Base-by-base conservation (phyloP, 2,329 filamentous ascomycete species). In the Diaporthe aspalathi region DNA sequence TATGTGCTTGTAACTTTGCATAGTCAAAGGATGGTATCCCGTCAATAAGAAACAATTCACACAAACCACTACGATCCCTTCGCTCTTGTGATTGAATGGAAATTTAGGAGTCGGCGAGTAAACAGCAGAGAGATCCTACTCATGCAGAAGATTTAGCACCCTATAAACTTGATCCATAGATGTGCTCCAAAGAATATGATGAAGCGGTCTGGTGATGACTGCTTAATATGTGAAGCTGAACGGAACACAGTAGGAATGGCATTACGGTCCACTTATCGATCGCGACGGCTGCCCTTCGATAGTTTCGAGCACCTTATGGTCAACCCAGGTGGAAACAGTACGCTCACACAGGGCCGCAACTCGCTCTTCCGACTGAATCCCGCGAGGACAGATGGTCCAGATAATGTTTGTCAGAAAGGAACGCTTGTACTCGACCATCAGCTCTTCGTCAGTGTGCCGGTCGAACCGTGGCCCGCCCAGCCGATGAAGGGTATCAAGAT, bases 251-350 rank as follows among this genome's bases (percentile, higher is more conserved):
- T 6, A 49, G n/a, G 6, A 11, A 49, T 14, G 47, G n/a, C 12
- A 27, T 16, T n/a, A 27, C 24, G 11, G 12, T 17, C 24, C 5
- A 24, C 9, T 16, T 27, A 16, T 5, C 32, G 32, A 5, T 35
- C 5, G 32, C 32, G 32, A 35, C 32, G 49, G 49, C 49, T 50
- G 49, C 7, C 49, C 49, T 50, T 50, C 49, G 57, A 74, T 70
- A 12, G 67, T 45, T 38, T 82, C 80, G 72, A 83, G 77, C 16
- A 81, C 79, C 72, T 79, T 78, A 66, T 83, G 81, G 54, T 83
- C 81, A 27, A 78, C 70, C 68, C 76, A 81, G 3, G 79, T 74
- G 3, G 81, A 80, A 29, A 82, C 76, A 3, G 79, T 77, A 17
- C 80, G 76, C 70, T 80, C 79, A 45, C 78, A 79, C 57, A 83